Percentiles rank a stretch among this genome's conserved stretches.
Evolutionary conservation across 441 rosid genomes (phyloP).

Genomic region (Croton setiger): DNA sequence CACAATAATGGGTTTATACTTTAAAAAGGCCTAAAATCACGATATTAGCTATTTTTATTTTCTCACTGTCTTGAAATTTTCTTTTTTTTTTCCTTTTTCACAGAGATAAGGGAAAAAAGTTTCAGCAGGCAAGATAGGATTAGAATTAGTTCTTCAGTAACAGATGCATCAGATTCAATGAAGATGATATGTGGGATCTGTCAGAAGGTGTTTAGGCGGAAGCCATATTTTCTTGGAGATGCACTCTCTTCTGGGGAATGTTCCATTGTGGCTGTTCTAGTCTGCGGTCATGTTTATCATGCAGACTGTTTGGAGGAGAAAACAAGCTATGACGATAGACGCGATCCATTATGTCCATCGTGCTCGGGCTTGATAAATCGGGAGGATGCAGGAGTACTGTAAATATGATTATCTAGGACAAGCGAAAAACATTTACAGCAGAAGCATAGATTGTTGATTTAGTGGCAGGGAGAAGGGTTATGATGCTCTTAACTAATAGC

Average conservation of each 20-base stretch:
- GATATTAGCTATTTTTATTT: not conserved
- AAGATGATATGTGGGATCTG: conserved; percentile 56
- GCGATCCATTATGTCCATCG: conserved; percentile 51
- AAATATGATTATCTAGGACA: conserved; percentile 20
- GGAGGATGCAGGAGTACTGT: conserved; percentile 28
- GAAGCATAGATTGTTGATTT: conserved; percentile 24
- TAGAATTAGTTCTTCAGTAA: conserved; percentile 32
- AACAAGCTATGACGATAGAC: conserved; percentile 37
- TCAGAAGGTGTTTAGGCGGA: conserved; percentile 44
- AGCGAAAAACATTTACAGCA: conserved; percentile 7
- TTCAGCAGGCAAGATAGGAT: conserved; percentile 44
- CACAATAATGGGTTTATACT: no score
- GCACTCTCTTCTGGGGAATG: conserved; percentile 33
- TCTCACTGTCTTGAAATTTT: conserved; percentile 1
- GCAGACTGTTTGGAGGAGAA: conserved; percentile 59
- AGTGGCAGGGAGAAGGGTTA: conserved; percentile 1
- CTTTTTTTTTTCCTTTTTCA: conserved; percentile 11
- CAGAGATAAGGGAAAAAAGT: conserved; percentile 38
- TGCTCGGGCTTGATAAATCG: conserved; percentile 33
- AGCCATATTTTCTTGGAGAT: conserved; percentile 37
- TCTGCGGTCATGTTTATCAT: conserved; percentile 64
- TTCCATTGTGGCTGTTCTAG: conserved; percentile 55
- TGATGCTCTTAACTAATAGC: not conserved
- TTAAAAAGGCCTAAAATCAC: not conserved
- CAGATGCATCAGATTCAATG: conserved; percentile 31